A percentile compares a stretch with the other conserved stretches of the same genome.
These are phyloP conservation scores for Rickenella mellea DNA, from an alignment of 768 basidiomycete genomes.

Conservation along the genomic window DNA sequence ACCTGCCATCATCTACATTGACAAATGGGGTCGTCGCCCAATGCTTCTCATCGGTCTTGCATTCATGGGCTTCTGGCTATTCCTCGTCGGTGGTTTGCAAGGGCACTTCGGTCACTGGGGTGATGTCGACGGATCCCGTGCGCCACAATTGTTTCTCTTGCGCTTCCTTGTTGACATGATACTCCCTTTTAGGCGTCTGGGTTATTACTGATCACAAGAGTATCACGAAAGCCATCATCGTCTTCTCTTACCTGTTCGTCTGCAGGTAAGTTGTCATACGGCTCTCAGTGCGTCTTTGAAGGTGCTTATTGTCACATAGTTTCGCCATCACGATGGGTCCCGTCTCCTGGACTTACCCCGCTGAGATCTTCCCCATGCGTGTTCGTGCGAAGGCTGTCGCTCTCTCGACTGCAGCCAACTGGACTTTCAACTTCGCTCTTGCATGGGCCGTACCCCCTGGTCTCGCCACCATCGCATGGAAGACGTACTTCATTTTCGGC, in stretches of 20 bases:
- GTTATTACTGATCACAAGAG: slow-evolving; percentile 44
- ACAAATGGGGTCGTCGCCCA: slow-evolving; percentile 72
- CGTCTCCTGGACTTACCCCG: slow-evolving; percentile 54
- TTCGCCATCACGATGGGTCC: slow-evolving; percentile 75
- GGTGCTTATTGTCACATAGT: slow-evolving; percentile 9
- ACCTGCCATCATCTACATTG: slow-evolving; percentile 54
- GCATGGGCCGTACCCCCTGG: slow-evolving; percentile 71
- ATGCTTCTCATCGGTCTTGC: slow-evolving; percentile 59
- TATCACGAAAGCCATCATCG: slow-evolving; percentile 63
- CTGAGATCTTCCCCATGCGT: slow-evolving; percentile 61
- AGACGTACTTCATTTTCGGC: slow-evolving; percentile 72
- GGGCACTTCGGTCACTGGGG: slow-evolving; percentile 60
- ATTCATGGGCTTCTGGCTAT: slow-evolving; percentile 70
- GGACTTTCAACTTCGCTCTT: slow-evolving; percentile 66
- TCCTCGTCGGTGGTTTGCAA: slow-evolving; percentile 70
- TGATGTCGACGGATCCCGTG: slow-evolving; percentile 26
- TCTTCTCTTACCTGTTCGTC: slow-evolving; percentile 70
- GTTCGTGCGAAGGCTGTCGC: slow-evolving; percentile 55
- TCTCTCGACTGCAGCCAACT: slow-evolving; percentile 29
- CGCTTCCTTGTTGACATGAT: too few relatives aligned
- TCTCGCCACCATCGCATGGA: slow-evolving; percentile 58
- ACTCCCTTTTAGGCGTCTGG: slow-evolving; percentile 34
- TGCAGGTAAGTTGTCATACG: slow-evolving; percentile 27
- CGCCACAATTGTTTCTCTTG: slow-evolving; percentile 22
- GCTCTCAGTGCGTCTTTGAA: background rate